Conservation (phyloP, 177 flowering plant genomes). For the Vitis hybrid region DNA sequence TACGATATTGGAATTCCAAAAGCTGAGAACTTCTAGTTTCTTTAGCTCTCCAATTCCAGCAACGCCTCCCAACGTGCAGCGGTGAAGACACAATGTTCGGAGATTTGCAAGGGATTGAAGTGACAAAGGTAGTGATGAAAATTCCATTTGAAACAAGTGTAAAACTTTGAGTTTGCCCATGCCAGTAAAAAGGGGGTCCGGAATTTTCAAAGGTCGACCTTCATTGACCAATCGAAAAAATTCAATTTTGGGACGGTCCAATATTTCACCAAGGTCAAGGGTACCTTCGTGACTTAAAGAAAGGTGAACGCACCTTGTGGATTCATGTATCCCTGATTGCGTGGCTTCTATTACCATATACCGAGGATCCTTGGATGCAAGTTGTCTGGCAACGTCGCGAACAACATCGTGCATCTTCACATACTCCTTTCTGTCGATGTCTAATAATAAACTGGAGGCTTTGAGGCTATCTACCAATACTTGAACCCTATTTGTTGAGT, state of each 20-base stretch:
- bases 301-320: background rate
- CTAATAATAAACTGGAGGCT: no score
- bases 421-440: no score
- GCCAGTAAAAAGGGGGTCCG: no score
- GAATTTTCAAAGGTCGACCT: no score
- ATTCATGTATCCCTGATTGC: background rate
- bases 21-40: slow-evolving; percentile 15
- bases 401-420: no score
- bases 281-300: background rate
- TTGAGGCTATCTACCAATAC: no score
- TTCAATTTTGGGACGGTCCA: slow-evolving; percentile 8
- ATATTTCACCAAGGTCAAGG: slow-evolving; percentile 5
- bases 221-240: no score
- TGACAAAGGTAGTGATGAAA: slow-evolving; percentile 12
- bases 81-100: slow-evolving; percentile 9
- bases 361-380: background rate
- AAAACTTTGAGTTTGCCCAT: no score
- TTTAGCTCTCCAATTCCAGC: slow-evolving; percentile 8
- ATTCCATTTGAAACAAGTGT: background rate
- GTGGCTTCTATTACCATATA: background rate
- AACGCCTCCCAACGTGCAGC: slow-evolving; percentile 1
- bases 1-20: background rate
- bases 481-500: no score
- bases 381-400: no score
- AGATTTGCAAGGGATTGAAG: slow-evolving; percentile 8